Base-by-base conservation (phyloP, 352 stramenopile species). In the Globisporangium okanoganense region DNA sequence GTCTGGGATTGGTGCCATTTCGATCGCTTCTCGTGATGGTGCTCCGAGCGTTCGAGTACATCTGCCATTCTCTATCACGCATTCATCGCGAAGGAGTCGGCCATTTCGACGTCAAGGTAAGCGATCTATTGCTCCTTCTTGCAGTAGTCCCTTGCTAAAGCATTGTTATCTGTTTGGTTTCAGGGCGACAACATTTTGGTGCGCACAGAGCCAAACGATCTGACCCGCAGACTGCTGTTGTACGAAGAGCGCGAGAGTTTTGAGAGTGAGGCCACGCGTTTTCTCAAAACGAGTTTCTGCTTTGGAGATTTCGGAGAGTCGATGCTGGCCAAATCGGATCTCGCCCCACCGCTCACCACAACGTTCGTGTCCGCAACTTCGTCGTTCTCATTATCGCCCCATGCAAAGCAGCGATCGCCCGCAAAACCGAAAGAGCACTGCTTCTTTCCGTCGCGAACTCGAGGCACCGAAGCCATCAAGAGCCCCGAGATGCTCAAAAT, bases 281-380 rank as follows among this genome's bases (percentile, higher is more conserved):
- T 60, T 14, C 44, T 75, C 9, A 66, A 62, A 5, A 56, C 35
- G 2, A 71, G 54, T 41, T 57, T 92, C 7, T 92, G 82, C 51
- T 73, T 89, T 20, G 83, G 64, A 1, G 83, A 93, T 63, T 93
- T 93, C 64, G 83, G 83, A 16, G 83, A 93, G 65, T 79, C 83
- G 0, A 71, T 82, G 58, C 4, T 74, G 31, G 63, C 72, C 9
- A 51, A 68, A 35, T 33, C 54, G 10, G 63, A 72, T 0, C 40
- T 49, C 3, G 36, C 60, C 16, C 48, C 48, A n/a, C 41, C 64
- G 9, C 59, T 52, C 24, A 63, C 25, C 14, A 45, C 44, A 47
- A 72, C 56, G n/a, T 71, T 64, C 33, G 67, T 45, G 2, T 72
- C 70, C 31, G 57, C 64, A 2, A 70, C 63, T 10, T 67, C 66